Evolutionary conservation across 176 grass and related monocot genomes (phyloP).

Genomic region (Triticum turgidum): DNA sequence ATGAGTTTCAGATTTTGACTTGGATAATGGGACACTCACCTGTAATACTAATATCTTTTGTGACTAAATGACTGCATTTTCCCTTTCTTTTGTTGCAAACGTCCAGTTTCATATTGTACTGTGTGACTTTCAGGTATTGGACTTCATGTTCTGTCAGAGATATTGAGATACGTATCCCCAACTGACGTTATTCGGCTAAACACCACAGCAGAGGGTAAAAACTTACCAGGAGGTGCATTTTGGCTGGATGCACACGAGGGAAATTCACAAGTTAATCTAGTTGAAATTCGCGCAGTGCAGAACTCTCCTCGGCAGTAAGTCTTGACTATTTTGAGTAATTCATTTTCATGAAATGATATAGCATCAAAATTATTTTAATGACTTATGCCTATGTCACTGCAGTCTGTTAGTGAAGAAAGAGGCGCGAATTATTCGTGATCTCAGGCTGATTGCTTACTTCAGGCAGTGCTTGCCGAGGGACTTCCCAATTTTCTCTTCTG

Average conservation of each 20-base stretch:
- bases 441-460: slow-evolving; percentile 66
- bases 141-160: slow-evolving; percentile 53
- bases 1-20: background rate
- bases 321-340: background rate
- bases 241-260: slow-evolving; percentile 44
- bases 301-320: slow-evolving; percentile 54
- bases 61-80: background rate
- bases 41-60: background rate
- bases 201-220: slow-evolving; percentile 53
- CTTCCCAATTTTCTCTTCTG: slow-evolving; percentile 34
- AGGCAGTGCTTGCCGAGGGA: slow-evolving; percentile 71
- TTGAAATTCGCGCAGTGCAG: slow-evolving; percentile 51
- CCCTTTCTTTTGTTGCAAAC: background rate
- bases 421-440: slow-evolving; percentile 51
- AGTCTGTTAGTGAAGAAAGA: slow-evolving; percentile 61
- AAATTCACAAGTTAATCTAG: slow-evolving; percentile 40
- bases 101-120: background rate
- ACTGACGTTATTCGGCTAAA: slow-evolving; percentile 58
- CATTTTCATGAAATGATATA: background rate
- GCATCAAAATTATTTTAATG: background rate
- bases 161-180: slow-evolving; percentile 55
- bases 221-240: slow-evolving; percentile 63
- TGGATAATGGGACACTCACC: background rate
- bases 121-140: slow-evolving; percentile 49
- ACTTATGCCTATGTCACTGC: slow-evolving; percentile 13